Conservation (phyloP, 176 grass and related monocot species). For the Areca catechu region DNA sequence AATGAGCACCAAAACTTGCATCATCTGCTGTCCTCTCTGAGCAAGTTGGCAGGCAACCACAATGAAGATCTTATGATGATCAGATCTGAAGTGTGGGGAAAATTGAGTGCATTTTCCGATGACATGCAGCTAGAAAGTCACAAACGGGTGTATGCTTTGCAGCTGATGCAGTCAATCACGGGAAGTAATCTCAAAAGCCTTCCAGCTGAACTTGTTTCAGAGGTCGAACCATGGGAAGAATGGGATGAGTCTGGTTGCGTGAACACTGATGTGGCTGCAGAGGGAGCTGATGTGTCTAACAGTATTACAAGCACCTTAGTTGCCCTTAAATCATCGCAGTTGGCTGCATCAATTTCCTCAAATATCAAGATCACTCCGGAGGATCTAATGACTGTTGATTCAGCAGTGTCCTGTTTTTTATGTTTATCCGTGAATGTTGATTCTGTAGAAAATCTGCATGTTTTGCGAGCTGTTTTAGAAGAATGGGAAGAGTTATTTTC, state of each 20-base stretch:
- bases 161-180: slow-evolving; percentile 84
- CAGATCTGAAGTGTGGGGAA: slow-evolving; percentile 63
- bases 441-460: slow-evolving; percentile 37
- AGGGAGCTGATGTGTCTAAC: slow-evolving; percentile 29
- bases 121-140: slow-evolving; percentile 62
- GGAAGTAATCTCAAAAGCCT: slow-evolving; percentile 73
- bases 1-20: slow-evolving; percentile 31
- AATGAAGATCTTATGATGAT: slow-evolving; percentile 48
- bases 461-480: slow-evolving; percentile 74
- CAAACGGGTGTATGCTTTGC: slow-evolving; percentile 61
- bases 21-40: slow-evolving; percentile 66
- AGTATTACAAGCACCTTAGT: slow-evolving; percentile 73
- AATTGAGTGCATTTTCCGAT: slow-evolving; percentile 64
- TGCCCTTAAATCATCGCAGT: slow-evolving; percentile 79
- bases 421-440: slow-evolving; percentile 51
- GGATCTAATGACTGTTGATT: slow-evolving; percentile 52
- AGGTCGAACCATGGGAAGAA: slow-evolving; percentile 85
- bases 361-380: slow-evolving; percentile 52
- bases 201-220: slow-evolving; percentile 59
- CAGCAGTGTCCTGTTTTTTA: slow-evolving; percentile 83
- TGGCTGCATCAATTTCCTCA: slow-evolving; percentile 43
- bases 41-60: slow-evolving; percentile 43
- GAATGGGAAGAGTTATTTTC: slow-evolving; percentile 92
- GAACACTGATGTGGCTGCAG: slow-evolving; percentile 25
- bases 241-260: slow-evolving; percentile 52